Conservation (phyloP, 1,139 yeast genomes). For the Pichia sp. region DNA sequence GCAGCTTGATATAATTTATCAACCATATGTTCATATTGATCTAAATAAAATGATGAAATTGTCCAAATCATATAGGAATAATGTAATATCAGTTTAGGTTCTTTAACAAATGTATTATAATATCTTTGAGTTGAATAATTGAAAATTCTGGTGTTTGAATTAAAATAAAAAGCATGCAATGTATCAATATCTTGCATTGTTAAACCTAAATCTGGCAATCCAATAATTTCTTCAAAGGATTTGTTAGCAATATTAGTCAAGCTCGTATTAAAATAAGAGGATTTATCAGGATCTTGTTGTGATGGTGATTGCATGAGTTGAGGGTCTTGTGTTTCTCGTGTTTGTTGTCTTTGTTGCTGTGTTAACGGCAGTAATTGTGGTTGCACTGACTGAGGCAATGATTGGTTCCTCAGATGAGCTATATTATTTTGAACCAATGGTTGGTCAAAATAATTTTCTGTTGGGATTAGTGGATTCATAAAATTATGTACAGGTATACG, state of each 20-base stretch:
- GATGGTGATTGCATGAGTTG: neutral
- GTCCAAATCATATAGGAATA: conserved; percentile 26
- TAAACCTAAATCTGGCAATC: conserved; percentile 19
- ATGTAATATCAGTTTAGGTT: conserved; percentile 20
- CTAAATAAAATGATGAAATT: conserved; percentile 15
- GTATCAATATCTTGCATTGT: conserved; percentile 20
- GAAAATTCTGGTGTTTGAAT: conserved; percentile 13
- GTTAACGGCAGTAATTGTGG: neutral
- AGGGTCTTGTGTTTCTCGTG: neutral
- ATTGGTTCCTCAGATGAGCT: neutral
- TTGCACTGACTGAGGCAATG: neutral
- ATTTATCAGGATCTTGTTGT: neutral
- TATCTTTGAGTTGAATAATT: conserved; percentile 22
- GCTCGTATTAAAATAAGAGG: conserved; percentile 1
- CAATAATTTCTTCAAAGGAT: conserved; percentile 15
- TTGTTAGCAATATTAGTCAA: conserved; percentile 5
- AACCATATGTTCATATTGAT: conserved; percentile 18
- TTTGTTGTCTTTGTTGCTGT: neutral
- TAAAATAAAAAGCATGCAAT: conserved; percentile 20
- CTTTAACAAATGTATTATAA: conserved; percentile 15
- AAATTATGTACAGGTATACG: conserved; percentile 3
- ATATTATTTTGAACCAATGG: conserved; percentile 1
- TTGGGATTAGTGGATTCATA: conserved; percentile 4
- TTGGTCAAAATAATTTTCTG: neutral
- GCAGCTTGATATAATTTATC: conserved; percentile 20